Evolutionary conservation across 139 green algal genomes (phyloP), one percentile per base, ranked within the genome.

Genomic region (Tetraselmis striata): DNA sequence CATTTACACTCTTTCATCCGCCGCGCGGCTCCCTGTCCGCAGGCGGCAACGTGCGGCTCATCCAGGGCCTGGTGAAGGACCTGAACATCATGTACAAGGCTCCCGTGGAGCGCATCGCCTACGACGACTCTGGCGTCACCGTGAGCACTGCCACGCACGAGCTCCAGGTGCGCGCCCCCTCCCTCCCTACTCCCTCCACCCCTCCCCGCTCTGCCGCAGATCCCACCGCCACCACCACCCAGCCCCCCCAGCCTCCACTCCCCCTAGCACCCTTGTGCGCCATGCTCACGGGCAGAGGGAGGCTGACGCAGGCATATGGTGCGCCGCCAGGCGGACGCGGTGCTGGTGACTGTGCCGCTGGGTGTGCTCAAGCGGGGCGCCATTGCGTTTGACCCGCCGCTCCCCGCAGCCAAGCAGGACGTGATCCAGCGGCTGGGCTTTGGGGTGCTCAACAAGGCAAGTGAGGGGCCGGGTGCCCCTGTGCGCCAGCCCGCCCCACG

Each of bases 351-450:
- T 0, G 83, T 98, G 1, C 94, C 96, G 0, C 88, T 99, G 76
- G 96, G 96, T 0, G 93, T 98, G 28, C 89, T 98, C 28, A 98
- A 98, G 87, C 74, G 78, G 11, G 79, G 75, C 22, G 58, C 24
- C 11, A 87, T 92, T 0, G 1, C 31, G 0, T 99, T 99, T 86
- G 77, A 90, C 11, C 96, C 96, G 1, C 87, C 90, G 0, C 89
- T 99, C 76, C 92, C 95, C 0, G 11, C 84, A 28, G 75, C 88
- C 32, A 99, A 99, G 90, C 81, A 76, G 23, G 79, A 82, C 1
- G 94, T 96, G 29, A 99, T 99, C 31, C 30, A 88, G 23, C 88
- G 91, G 18, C 83, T 99, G 25, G 95, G 95, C 28, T 97, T 97
- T 79, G 93, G 93, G 26, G 31, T 90, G 2, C 84, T 97, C 29